Conservation (phyloP, 2,329 filamentous ascomycete genomes). For the Fusarium nelsonii region DNA sequence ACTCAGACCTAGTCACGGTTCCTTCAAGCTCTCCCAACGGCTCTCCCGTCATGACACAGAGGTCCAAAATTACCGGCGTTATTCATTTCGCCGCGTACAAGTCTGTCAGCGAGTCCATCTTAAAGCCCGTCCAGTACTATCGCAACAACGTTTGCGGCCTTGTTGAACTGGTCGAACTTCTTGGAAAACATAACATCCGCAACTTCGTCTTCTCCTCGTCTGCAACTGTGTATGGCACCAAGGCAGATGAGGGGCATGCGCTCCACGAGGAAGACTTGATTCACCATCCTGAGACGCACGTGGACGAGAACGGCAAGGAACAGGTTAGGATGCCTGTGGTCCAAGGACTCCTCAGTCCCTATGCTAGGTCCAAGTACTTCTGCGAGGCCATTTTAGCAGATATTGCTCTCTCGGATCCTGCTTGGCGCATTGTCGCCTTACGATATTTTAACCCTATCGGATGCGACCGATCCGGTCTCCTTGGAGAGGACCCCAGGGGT, state of each 20-base stretch:
- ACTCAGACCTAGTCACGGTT: conserved; percentile 40
- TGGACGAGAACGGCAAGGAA: conserved; percentile 55
- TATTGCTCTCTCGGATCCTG: conserved; percentile 68
- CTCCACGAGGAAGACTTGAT: conserved; percentile 60
- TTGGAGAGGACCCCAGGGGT: conserved; percentile 74
- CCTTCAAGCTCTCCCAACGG: conserved; percentile 18
- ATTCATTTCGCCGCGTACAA: conserved; percentile 78
- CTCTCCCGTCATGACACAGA: too few relatives aligned
- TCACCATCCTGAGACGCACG: conserved; percentile 59
- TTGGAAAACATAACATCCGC: conserved; percentile 71
- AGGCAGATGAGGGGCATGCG: conserved; percentile 63
- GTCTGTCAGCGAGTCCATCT: conserved; percentile 73
- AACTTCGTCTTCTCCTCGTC: conserved; percentile 77
- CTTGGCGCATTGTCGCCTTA: conserved; percentile 72
- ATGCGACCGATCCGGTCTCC: conserved; percentile 71
- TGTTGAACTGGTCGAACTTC: conserved; percentile 67
- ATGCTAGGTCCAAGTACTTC: conserved; percentile 76
- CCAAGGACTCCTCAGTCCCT: conserved; percentile 57
- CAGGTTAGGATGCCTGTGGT: too few relatives aligned
- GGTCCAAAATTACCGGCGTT: conserved; percentile 58
- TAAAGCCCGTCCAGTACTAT: conserved; percentile 72
- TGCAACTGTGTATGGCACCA: conserved; percentile 73
- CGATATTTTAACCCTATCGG: conserved; percentile 78
- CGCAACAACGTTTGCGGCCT: conserved; percentile 75
- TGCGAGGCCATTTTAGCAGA: conserved; percentile 75